Conservation (phyloP, 1,284 basidiomycete genomes). For the Microbotryum lychnidis-dioicae region DNA sequence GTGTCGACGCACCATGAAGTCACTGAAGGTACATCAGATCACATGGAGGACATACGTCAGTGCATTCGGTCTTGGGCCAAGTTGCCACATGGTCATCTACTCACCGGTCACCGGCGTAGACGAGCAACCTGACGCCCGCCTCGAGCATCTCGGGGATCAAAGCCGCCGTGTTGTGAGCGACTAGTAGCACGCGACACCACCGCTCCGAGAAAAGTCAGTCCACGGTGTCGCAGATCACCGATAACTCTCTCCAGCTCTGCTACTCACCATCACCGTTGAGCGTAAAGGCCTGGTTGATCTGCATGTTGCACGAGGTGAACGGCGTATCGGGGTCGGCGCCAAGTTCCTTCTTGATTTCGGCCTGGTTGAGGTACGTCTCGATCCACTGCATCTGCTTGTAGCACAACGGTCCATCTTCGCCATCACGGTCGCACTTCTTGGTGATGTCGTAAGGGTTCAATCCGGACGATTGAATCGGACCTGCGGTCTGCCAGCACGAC, state of each 20-base stretch:
- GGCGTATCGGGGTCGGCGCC: constrained; percentile 52
- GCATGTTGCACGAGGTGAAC: constrained; percentile 54
- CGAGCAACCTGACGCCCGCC: constrained; percentile 63
- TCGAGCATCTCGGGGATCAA: constrained; percentile 67
- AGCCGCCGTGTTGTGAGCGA: constrained; percentile 56
- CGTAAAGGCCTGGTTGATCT: constrained; percentile 43
- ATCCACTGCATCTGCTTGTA: constrained; percentile 72
- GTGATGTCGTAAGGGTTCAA: constrained; percentile 57
- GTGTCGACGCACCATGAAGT: neutral
- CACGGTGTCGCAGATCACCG: constrained; percentile 57
- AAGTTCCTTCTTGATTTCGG: constrained; percentile 61
- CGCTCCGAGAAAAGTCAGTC: no score
- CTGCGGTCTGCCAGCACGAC: constrained; percentile 35
- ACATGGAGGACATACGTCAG: constrained; percentile 55
- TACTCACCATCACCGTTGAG: constrained; percentile 30
- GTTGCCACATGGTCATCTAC: constrained; percentile 44
- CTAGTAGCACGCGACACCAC: neutral
- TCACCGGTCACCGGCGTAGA: constrained; percentile 79
- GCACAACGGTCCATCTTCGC: constrained; percentile 55
- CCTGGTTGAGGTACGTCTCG: constrained; percentile 52
- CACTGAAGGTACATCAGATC: neutral
- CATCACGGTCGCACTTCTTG: constrained; percentile 57
- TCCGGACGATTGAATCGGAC: constrained; percentile 46
- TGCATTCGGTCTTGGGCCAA: neutral
- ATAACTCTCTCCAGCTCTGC: no score